Evolutionary conservation across 768 basidiomycete species (phyloP).

Genomic region (Russula vinacea): DNA sequence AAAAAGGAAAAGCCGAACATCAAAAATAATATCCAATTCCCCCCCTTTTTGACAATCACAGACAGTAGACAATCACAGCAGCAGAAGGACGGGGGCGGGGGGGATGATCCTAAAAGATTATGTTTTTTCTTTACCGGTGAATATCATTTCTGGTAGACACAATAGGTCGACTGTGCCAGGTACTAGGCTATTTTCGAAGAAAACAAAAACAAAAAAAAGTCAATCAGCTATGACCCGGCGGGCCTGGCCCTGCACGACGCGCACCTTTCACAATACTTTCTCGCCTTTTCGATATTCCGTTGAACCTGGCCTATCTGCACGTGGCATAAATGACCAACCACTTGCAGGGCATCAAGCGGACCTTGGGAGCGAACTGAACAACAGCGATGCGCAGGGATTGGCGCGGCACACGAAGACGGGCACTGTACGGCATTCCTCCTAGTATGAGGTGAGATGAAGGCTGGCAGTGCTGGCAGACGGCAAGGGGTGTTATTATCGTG

Average conservation of each 20-base stretch:
- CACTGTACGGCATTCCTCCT: conserved; percentile 8
- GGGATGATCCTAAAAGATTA: background rate
- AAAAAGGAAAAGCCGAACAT: too few relatives aligned
- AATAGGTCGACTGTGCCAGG: conserved; percentile 75
- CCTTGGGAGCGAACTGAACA: conserved; percentile 60
- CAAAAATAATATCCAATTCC: background rate
- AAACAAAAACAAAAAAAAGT: too few relatives aligned
- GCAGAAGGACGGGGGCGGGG: too few relatives aligned
- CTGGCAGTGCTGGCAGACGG: background rate
- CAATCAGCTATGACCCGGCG: background rate
- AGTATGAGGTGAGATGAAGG: background rate
- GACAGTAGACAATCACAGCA: too few relatives aligned
- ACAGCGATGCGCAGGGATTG: conserved; percentile 47
- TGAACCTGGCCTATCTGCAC: conserved; percentile 67
- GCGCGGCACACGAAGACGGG: background rate
- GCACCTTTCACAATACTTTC: conserved; percentile 58
- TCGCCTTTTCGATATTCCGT: conserved; percentile 64
- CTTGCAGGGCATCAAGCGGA: conserved; percentile 26
- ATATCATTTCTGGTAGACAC: conserved; percentile 85
- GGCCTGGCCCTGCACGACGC: conserved; percentile 28
- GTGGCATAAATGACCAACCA: background rate
- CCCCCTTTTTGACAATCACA: too few relatives aligned
- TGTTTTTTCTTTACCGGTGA: conserved; percentile 53
- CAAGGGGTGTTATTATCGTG: too few relatives aligned
- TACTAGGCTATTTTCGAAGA: conserved; percentile 48